A percentile compares a stretch with the other conserved stretches of the same genome.
Conservation (phyloP, 164 flowering plant species). For the Nelumbo lutea region DNA sequence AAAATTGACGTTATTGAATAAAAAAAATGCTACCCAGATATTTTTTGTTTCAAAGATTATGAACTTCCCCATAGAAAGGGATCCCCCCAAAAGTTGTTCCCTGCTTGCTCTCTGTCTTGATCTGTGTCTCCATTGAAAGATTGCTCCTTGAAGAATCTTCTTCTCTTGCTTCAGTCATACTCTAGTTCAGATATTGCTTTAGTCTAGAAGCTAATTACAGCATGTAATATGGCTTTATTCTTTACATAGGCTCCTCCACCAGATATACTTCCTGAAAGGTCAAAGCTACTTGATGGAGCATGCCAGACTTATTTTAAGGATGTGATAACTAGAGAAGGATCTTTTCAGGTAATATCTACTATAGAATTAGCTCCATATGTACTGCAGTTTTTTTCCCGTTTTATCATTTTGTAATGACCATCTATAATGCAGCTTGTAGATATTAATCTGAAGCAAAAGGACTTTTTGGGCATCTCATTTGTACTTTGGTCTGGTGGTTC, state of each 20-base stretch:
- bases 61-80: too few relatives aligned
- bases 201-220: background rate
- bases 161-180: too few relatives aligned
- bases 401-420: background rate
- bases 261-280: slow-evolving; percentile 38
- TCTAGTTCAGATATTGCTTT: background rate
- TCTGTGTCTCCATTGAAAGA: too few relatives aligned
- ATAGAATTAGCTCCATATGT: background rate
- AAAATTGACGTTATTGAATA: too few relatives aligned
- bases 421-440: slow-evolving; percentile 27
- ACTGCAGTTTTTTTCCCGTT: background rate
- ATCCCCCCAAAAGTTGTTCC: too few relatives aligned
- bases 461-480: slow-evolving; percentile 34
- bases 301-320: slow-evolving; percentile 43
- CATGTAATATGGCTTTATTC: background rate
- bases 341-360: slow-evolving; percentile 28
- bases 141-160: too few relatives aligned
- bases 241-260: slow-evolving; percentile 31
- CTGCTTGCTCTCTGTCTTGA: too few relatives aligned
- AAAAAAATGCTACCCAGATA: too few relatives aligned
- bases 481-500: slow-evolving; percentile 34
- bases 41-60: too few relatives aligned
- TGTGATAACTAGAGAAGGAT: slow-evolving; percentile 17
- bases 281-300: slow-evolving; percentile 41
- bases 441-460: slow-evolving; percentile 29